These are phyloP conservation scores for Neocucurbitaria cava DNA, from an alignment of 2,329 filamentous ascomycete genomes.

Conservation along the genomic window DNA sequence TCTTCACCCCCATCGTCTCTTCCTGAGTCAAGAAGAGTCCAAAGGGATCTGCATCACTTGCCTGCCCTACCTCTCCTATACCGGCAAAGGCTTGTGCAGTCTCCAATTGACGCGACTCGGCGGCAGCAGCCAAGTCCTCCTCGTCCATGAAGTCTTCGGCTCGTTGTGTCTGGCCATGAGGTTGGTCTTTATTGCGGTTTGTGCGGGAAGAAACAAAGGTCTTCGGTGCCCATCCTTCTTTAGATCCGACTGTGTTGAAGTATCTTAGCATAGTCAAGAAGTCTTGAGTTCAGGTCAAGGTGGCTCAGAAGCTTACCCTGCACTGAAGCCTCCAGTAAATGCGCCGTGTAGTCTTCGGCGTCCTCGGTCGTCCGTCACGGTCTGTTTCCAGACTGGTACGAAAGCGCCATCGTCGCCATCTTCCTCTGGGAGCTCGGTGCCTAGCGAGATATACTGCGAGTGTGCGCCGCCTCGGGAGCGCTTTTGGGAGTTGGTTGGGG, in stretches of 20 bases:
- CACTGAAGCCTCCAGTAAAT: slow-evolving; percentile 95
- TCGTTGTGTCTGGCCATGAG: slow-evolving; percentile 64
- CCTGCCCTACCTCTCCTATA: slow-evolving; percentile 70
- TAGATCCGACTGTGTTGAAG: slow-evolving; percentile 97
- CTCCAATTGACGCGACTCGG: slow-evolving; percentile 76
- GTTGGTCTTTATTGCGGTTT: slow-evolving; percentile 73
- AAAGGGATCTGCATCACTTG: slow-evolving; percentile 64
- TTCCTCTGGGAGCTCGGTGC: slow-evolving; percentile 81
- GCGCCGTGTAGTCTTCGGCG: slow-evolving; percentile 92
- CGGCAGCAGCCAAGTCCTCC: slow-evolving; percentile 87
- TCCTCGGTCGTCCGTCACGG: slow-evolving; percentile 90
- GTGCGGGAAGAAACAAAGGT: slow-evolving; percentile 89
- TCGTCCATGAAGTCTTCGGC: slow-evolving; percentile 98
- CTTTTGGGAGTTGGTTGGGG: slow-evolving; percentile 67
- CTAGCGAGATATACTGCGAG: slow-evolving; percentile 55
- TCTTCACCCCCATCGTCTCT: slow-evolving; percentile 84
- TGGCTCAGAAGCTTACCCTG: slow-evolving; percentile 70
- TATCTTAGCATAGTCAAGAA: slow-evolving; percentile 67
- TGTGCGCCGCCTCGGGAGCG: slow-evolving; percentile 65
- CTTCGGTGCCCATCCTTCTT: slow-evolving; percentile 95
- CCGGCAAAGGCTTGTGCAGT: slow-evolving; percentile 77
- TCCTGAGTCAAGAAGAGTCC: slow-evolving; percentile 75
- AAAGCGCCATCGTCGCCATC: slow-evolving; percentile 89
- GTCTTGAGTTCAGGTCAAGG: slow-evolving; percentile 25
- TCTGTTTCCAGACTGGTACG: slow-evolving; percentile 97